Percentiles rank a stretch among this genome's conserved stretches.
phyloP scores from a whole-genome alignment of 371 early-diverging fungal genomes.

The Thermomucor indicae-seudaticae region DNA sequence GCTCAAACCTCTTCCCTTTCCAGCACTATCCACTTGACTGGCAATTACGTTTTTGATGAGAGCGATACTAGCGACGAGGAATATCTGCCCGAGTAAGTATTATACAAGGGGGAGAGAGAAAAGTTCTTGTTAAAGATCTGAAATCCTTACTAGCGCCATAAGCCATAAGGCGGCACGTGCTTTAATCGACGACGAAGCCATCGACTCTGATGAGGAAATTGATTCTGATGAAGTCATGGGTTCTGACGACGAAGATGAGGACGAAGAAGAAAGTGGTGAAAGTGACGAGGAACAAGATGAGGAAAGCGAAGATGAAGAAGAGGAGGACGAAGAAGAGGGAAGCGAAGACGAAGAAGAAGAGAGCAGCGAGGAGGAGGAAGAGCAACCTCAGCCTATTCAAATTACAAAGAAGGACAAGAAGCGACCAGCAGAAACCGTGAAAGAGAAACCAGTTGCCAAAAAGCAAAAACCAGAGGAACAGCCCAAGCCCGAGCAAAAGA shows the following conservation, averaged over 20 bases:
- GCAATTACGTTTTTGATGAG: conserved; percentile 19
- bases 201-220: too few relatives aligned
- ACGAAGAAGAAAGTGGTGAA: conserved; percentile 1
- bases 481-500: conserved; percentile 1
- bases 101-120: too few relatives aligned
- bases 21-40: conserved; percentile 22
- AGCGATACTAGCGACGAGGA: conserved; percentile 1
- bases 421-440: conserved; percentile 5
- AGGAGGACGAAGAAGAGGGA: conserved; percentile 8
- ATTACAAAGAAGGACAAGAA: conserved; percentile 12
- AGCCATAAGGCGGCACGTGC: neutral
- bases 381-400: conserved; percentile 1
- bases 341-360: conserved; percentile 12
- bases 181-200: neutral
- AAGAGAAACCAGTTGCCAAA: conserved; percentile 7
- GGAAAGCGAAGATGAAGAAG: conserved; percentile 8
- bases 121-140: too few relatives aligned
- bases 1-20: neutral
- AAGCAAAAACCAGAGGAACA: conserved; percentile 8
- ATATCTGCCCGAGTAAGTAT: neutral
- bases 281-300: conserved; percentile 3
- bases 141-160: too few relatives aligned
- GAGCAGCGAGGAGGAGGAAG: conserved; percentile 7
- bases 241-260: conserved; percentile 9
- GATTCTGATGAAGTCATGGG: neutral